Evolutionary conservation across 768 basidiomycete species (phyloP).

Genomic region (Cantharellus cinnabarinus): DNA sequence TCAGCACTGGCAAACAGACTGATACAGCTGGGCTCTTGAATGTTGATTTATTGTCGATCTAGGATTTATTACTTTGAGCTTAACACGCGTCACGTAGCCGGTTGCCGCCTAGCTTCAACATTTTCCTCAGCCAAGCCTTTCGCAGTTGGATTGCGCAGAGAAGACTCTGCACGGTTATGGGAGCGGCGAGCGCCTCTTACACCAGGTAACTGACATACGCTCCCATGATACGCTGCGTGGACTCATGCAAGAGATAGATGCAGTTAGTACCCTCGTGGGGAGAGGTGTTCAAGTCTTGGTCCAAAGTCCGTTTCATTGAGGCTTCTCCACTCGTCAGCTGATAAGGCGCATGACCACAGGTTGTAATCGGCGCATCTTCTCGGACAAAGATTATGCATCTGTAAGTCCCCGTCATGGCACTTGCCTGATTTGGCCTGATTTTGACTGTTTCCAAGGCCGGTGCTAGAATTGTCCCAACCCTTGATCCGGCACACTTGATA

Average conservation of each 20-base stretch:
- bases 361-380: not conserved
- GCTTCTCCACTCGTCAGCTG: not conserved
- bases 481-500: conserved; percentile 48
- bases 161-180: conserved; percentile 68
- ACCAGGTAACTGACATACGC: conserved; percentile 21
- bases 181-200: conserved; percentile 72
- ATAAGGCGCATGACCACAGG: not conserved
- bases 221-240: too few species aligned
- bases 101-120: too few species aligned
- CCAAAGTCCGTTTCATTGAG: conserved; percentile 50
- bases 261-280: conserved; percentile 38
- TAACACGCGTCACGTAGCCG: too few species aligned
- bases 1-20: too few species aligned
- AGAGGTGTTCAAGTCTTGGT: conserved; percentile 46
- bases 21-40: too few species aligned
- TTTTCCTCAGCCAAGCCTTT: too few species aligned
- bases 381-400: not conserved
- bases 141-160: conserved; percentile 36
- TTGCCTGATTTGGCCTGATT: not conserved
- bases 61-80: too few species aligned
- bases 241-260: conserved; percentile 12
- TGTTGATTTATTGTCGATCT: too few species aligned
- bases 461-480: conserved; percentile 36
- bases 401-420: not conserved
- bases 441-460: conserved; percentile 37